Evolutionary conservation across 2,329 filamentous ascomycete genomes (phyloP), one percentile per base, ranked within the genome.

Genomic region (Arthrinium puccinioides): DNA sequence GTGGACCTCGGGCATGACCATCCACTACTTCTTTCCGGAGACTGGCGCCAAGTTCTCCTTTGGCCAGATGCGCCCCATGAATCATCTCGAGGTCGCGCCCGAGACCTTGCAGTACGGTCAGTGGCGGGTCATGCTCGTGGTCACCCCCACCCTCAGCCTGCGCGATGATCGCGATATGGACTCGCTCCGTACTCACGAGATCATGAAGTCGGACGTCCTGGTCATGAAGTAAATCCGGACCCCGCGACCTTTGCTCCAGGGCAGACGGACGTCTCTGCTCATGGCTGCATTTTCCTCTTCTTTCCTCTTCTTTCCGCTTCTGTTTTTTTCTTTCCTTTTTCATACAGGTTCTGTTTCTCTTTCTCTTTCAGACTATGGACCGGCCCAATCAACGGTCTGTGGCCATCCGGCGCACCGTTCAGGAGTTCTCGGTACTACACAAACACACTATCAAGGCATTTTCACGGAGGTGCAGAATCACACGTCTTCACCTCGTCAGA

Each of bases 1-100:
- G 16, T 59, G 56, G 56, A 48, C 43, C 23, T 53, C 51, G 4
- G 46, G 50, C 23, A 48, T 52, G 44, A 57, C 54, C 1, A 35
- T 58, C 2, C 50, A 56, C 32, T 58, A 48, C 45, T 44, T 43
- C 21, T 59, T 59, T 43, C 50, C 55, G 15, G 49, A 53, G 8
- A 52, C 48, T 15, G 56, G 47, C 6, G 35, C 15, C 34, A 52
- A 50, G 39, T 57, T 49, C 38, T 35, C 43, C 3, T 38, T 39
- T 4, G 47, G 39, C n/a, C 51, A 47, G 13, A 57, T 57, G 55
- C 42, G 49, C 8, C 46, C 52, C 1, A 13, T 54, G 6, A 40
- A 36, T 7, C 44, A 50, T 15, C 34, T 52, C 14, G 41, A 36
- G 8, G n/a, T n/a, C 5, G 32, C 19, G 2, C 27, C 42, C 5